Conservation (phyloP, 371 early-diverging fungal genomes). For the Basidiobolus heterosporus region DNA sequence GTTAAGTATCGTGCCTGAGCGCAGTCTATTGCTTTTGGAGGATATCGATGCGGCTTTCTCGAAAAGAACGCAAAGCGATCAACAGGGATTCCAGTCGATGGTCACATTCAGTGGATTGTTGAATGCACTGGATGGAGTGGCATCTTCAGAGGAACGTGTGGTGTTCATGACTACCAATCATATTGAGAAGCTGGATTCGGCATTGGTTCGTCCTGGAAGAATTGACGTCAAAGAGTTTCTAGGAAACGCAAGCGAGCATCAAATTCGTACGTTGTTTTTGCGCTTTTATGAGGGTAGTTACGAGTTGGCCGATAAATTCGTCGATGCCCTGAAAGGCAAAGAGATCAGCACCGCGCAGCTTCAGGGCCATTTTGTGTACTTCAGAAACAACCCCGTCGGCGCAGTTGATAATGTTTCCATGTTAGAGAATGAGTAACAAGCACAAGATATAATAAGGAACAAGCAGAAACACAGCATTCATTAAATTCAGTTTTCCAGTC, state of each 20-base stretch:
- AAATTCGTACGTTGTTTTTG: conserved; percentile 70
- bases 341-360: conserved; percentile 66
- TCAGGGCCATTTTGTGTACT: conserved; percentile 90
- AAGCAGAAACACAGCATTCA: too few relatives aligned
- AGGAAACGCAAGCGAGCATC: conserved; percentile 62
- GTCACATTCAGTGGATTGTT: conserved; percentile 97
- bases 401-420: conserved; percentile 34
- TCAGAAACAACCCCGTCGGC: conserved; percentile 53
- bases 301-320: conserved; percentile 52
- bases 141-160: conserved; percentile 91
- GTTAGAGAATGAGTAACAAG: background rate
- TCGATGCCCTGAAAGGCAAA: conserved; percentile 25
- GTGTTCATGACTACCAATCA: conserved; percentile 99
- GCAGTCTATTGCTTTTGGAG: conserved; percentile 93
- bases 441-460: too few relatives aligned
- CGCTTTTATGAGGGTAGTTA: conserved; percentile 62
- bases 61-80: conserved; percentile 33
- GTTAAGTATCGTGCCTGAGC: conserved; percentile 83
- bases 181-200: conserved; percentile 88
- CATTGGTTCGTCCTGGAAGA: conserved; percentile 95
- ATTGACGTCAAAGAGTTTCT: conserved; percentile 88
- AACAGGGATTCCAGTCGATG: conserved; percentile 63
- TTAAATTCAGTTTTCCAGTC: too few relatives aligned
- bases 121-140: conserved; percentile 98
- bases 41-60: conserved; percentile 98